Evolutionary conservation across 768 basidiomycete species (phyloP), one percentile per base, ranked within the genome.

Genomic region (Trametes meyenii): DNA sequence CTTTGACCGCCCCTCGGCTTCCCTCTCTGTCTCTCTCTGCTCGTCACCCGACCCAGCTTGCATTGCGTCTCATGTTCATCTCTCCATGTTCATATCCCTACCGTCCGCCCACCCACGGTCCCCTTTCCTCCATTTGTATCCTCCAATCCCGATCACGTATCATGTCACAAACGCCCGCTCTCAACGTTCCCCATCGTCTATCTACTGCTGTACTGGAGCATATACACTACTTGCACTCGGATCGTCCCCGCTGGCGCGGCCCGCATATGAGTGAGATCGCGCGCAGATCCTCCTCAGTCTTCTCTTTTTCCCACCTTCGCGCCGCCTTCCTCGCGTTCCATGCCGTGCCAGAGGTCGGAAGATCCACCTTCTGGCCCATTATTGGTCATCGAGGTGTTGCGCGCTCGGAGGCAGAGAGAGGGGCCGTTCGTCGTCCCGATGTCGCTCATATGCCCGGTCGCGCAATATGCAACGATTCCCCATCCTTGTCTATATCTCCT

Each of bases 221-320:
- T 60, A 64, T 64, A 64, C 62, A 60, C 50, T 60, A 64, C 48
- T 58, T 58, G 62, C 62, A 63, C 57, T 33, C 57, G 62, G 62
- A 63, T 48, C 62, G 57, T 29, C 39, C 50, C 50, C 38, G 10
- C 36, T 29, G 43, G 36, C 46, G 19, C 42, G 17, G 23, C 24
- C 16, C 40, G 35, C 21, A 29, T 40, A 23, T 16, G 56, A 50
- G 57, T 50, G 57, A 58, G 42, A 58, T 58, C 49, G 48, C 48
- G 48, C 56, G 56, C 43, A 50, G 16, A 16, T 33, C 38, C 39
- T 26, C 24, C 29, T 33, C 29, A 3, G 29, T 33, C 29, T 33
- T 33, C 29, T 33, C 29, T 33, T 33, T 33, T 33, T 33, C 8
- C 29, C 29, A 3, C 3, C 29, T 8, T 8, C 29, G 29, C 8